Evolutionary conservation across 2,329 filamentous ascomycete species (phyloP).

Genomic region (Arthrobotrys entomopaga): DNA sequence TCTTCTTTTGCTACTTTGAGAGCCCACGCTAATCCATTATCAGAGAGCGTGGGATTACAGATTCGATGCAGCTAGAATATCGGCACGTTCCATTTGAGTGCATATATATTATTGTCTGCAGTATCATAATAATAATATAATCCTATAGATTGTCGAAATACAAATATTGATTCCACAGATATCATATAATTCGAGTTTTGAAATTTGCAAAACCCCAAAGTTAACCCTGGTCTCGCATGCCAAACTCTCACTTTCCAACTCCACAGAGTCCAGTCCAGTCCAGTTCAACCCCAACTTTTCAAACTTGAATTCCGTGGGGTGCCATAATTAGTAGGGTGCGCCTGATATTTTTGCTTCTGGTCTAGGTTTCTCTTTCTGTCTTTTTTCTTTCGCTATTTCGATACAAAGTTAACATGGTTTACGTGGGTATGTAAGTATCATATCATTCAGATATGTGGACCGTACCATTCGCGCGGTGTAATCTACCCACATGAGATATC

Average conservation of each 20-base stretch:
- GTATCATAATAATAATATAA: conserved; percentile 25
- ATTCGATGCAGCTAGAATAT: conserved; percentile 4
- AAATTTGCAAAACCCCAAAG: too few relatives aligned
- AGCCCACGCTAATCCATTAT: neutral
- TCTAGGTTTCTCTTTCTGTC: conserved; percentile 1
- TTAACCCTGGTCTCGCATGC: too few relatives aligned
- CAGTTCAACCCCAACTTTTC: neutral
- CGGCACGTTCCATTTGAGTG: conserved; percentile 22
- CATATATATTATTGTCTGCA: conserved; percentile 29
- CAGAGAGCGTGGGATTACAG: conserved; percentile 37
- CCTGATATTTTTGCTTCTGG: too few relatives aligned
- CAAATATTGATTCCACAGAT: conserved; percentile 16
- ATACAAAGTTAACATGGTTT: conserved; percentile 25
- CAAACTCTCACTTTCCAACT: too few relatives aligned
- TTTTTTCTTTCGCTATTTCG: conserved; percentile 14
- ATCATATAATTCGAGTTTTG: neutral
- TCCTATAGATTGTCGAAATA: conserved; percentile 26
- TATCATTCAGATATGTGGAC: conserved; percentile 29
- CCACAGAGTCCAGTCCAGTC: neutral
- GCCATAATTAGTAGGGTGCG: too few relatives aligned
- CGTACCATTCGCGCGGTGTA: conserved; percentile 31
- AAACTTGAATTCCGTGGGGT: conserved; percentile 28
- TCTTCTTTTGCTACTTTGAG: conserved; percentile 3
- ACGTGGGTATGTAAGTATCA: too few relatives aligned
- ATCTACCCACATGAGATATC: conserved; percentile 45